Base-by-base conservation (phyloP, 495 filamentous ascomycete species). In the Aspergillus olivimuriae region DNA sequence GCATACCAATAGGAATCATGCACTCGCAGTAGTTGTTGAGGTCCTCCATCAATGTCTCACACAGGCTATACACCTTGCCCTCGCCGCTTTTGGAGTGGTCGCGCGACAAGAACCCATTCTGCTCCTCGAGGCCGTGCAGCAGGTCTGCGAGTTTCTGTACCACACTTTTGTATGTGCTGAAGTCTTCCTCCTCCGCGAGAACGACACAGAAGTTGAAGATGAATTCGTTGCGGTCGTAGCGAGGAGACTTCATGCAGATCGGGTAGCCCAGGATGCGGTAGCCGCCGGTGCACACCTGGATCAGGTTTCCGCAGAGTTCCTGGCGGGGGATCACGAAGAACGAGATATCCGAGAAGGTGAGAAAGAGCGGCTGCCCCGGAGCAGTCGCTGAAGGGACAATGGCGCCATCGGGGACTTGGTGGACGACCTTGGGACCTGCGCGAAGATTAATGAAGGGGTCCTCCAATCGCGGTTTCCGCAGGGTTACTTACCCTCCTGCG, bases 151-250 rank as follows among this genome's bases (percentile, higher is more conserved):
- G 70, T 52, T 94, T 87, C 52, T 82, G 71, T 24, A 92, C 89
- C 30, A 97, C 86, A 46, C 80, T 82, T 61, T 89, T 82, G 58
- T 94, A 94, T 28, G 68, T 74, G 50, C 72, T 73, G 48, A 76
- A 77, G 46, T 86, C 81, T 4, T 68, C 72, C 54, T 83, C 79
- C 44, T 84, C 83, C 35, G 81, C 77, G 31, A 98, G 70, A 12
- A 98, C 87, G 16, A 97, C 60, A 37, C 86, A 86, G 52, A 97
- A 95, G 60, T 96, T 97, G 78, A 97, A 98, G 57, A 95, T 94
- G 67, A 94, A 96, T 59, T 95, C 86, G 65, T 97, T 98, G 40
- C 92, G 84, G 42, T 83, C 75, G 60, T 98, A 91, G 34, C 75
- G 74, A 19, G 73, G 69, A 34, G 83, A 78, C 6, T 76, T 78